Evolutionary conservation across 208 protist species (phyloP), one percentile per base, ranked within the genome.

Genomic region (Tritrichomonas foetus): DNA sequence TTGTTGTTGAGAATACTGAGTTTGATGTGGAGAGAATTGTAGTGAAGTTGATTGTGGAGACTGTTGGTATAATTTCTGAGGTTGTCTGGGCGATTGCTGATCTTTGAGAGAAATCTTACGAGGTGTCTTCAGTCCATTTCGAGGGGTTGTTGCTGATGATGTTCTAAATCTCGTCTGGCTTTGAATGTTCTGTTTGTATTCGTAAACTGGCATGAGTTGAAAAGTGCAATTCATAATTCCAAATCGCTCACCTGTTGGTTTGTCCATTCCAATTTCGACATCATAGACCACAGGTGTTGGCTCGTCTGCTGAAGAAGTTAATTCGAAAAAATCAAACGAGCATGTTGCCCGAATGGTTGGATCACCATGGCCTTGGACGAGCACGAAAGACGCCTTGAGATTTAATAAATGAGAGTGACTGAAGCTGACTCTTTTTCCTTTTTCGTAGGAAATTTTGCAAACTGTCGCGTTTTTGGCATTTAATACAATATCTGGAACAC

Each of bases 371-470:
- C 47, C 20, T n/a, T 61, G n/a, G 0, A 39, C 14, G 8, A 89
- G 13, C 9, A 33, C 14, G 30, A 89, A 89, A 13, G 47, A n/a
- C 20, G 47, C 44, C 44, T 89, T 89, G 1, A 89, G 33, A 39
- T 53, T 57, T 22, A 27, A 39, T 9, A 89, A 39, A 8, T 30
- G 33, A 57, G 78, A 61, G 1, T 89, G 47, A 61, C 47, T 89
- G 27, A 89, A 89, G 14, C 25, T 39, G 5, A 89, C n/a, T 57
- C 78, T 89, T 89, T 89, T 89, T 13, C 78, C 78, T 57, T 57
- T 89, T n/a, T 89, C 47, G 16, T 57, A 89, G 5, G 47, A 57
- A 27, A 89, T n/a, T 89, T 89, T 89, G 30, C 78, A 89, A 39
- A 89, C 47, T 57, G 78, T 89, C 39, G 78, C 47, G 11, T 39